These are phyloP conservation scores for Acidiella bohemica DNA, from an alignment of 495 filamentous ascomycete species.

Conservation along the genomic window DNA sequence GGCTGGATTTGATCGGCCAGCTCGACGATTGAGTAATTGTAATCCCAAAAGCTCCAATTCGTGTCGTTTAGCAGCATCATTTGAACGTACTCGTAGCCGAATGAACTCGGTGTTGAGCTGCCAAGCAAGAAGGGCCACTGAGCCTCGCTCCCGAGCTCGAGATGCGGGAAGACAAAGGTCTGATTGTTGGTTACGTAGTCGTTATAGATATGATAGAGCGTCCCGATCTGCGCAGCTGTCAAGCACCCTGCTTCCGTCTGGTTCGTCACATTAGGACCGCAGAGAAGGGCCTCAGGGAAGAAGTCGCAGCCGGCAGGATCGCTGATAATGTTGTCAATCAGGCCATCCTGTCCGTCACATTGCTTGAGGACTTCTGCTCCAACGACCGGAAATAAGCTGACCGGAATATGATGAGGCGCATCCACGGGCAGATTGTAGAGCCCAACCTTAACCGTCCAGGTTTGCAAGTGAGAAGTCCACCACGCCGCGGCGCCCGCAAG, in stretches of 20 bases:
- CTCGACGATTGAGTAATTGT: conserved; percentile 28
- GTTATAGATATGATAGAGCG: conserved; percentile 40
- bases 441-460: conserved; percentile 32
- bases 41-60: conserved; percentile 28
- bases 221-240: conserved; percentile 41
- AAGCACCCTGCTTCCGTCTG: conserved; percentile 37
- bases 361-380: conserved; percentile 47
- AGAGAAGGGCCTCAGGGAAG: conserved; percentile 39
- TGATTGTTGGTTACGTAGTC: conserved; percentile 36
- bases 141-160: conserved; percentile 31
- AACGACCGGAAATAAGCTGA: conserved; percentile 38
- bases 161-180: conserved; percentile 42
- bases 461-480: conserved; percentile 40
- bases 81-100: conserved; percentile 31
- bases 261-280: conserved; percentile 23
- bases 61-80: conserved; percentile 35
- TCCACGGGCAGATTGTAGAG: conserved; percentile 24
- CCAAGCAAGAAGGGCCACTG: conserved; percentile 30
- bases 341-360: conserved; percentile 52
- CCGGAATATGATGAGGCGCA: conserved; percentile 38
- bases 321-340: conserved; percentile 51
- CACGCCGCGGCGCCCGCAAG: conserved; percentile 45
- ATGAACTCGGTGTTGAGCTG: conserved; percentile 24
- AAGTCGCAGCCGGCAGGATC: conserved; percentile 46
- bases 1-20: conserved; percentile 33